Conservation (phyloP, 306 rosid species). For the Pyrus bretschneideri region DNA sequence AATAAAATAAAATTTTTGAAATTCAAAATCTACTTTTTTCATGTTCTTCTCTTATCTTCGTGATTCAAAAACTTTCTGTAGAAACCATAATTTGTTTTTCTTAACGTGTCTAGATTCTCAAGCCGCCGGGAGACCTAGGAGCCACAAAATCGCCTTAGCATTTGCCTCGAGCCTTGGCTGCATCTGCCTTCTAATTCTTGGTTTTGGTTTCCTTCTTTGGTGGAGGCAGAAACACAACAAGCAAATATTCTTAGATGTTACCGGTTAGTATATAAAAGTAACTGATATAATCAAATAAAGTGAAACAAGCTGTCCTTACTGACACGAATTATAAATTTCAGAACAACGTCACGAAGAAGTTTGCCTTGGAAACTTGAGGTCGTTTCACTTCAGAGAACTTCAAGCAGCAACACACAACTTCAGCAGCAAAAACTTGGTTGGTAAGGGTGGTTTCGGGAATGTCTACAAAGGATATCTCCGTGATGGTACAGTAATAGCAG, state of each 20-base stretch:
- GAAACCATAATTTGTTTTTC: not conserved
- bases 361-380: constrained; percentile 82
- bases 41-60: not conserved
- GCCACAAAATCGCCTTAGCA: constrained; percentile 70
- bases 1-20: not conserved
- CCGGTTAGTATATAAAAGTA: constrained; percentile 40
- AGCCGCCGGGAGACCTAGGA: constrained; percentile 47
- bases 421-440: constrained; percentile 81
- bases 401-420: constrained; percentile 82
- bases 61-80: constrained; percentile 1
- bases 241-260: constrained; percentile 82
- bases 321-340: constrained; percentile 22
- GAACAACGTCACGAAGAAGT: constrained; percentile 69
- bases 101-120: constrained; percentile 37
- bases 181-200: constrained; percentile 59
- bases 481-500: constrained; percentile 77
- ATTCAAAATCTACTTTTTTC: not conserved
- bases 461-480: constrained; percentile 87
- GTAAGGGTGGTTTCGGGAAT: constrained; percentile 90
- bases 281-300: not conserved
- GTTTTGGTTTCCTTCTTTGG: constrained; percentile 81
- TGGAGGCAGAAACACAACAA: constrained; percentile 77
- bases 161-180: constrained; percentile 82
- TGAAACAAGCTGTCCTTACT: not conserved
- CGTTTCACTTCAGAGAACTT: constrained; percentile 84